A percentile compares a stretch with the other conserved stretches of the same genome.
These are phyloP conservation scores for Claviceps arundinis DNA, from an alignment of 2,329 filamentous ascomycete genomes.

Conservation along the genomic window DNA sequence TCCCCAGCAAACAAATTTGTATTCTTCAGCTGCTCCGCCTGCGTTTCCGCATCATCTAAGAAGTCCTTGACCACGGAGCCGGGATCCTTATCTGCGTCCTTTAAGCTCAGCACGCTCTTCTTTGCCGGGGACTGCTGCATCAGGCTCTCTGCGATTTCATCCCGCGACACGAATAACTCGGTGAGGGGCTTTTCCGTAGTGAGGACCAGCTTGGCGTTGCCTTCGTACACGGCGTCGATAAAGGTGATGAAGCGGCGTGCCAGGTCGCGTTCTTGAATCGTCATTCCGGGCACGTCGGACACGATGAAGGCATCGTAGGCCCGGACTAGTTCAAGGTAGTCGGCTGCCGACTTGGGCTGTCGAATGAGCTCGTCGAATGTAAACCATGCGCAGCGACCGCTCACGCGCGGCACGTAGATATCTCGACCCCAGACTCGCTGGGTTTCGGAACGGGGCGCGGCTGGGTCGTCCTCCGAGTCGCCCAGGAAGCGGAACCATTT, in stretches of 20 bases:
- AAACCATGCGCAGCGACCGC: slow-evolving; percentile 79
- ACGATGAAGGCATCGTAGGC: slow-evolving; percentile 88
- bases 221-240: slow-evolving; percentile 90
- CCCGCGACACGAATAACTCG: slow-evolving; percentile 69
- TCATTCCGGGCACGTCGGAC: slow-evolving; percentile 88
- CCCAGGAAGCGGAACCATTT: slow-evolving; percentile 95
- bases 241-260: slow-evolving; percentile 94
- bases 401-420: slow-evolving; percentile 76
- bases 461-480: slow-evolving; percentile 43
- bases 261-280: slow-evolving; percentile 68
- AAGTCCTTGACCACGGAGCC: slow-evolving; percentile 41
- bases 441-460: slow-evolving; percentile 55
- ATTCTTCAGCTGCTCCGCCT: slow-evolving; percentile 71
- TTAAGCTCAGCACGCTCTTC: too few species aligned
- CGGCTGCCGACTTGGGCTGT: slow-evolving; percentile 76
- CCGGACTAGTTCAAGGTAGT: slow-evolving; percentile 84
- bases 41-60: slow-evolving; percentile 82
- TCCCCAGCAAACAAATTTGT: slow-evolving; percentile 84
- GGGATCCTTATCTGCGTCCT: slow-evolving; percentile 6
- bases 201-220: slow-evolving; percentile 83
- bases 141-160: slow-evolving; percentile 49
- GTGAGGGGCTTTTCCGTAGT: slow-evolving; percentile 77
- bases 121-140: slow-evolving; percentile 19
- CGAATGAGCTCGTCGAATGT: slow-evolving; percentile 88
- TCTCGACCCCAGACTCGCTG: slow-evolving; percentile 89